A percentile compares a stretch with the other conserved stretches of the same genome.
Conservation (phyloP, 1,284 basidiomycete genomes). For the Naganishia liquefaciens region DNA sequence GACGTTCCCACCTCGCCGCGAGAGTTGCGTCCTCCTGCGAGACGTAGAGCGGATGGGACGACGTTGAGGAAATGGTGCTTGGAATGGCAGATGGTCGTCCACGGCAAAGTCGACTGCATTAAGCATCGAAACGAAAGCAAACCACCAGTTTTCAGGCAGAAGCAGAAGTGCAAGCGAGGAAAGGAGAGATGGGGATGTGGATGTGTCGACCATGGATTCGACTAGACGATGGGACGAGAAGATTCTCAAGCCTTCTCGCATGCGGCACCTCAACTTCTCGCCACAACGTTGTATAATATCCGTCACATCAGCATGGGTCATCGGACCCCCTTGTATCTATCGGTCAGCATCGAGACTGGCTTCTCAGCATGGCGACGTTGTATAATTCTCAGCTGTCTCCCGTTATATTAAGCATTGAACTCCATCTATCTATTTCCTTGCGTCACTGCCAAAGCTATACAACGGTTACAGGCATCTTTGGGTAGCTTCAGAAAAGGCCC, state of each 20-base stretch:
- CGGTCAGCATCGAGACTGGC: not conserved
- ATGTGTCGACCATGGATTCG: slow-evolving; percentile 14
- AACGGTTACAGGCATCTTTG: not conserved
- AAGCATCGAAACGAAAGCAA: slow-evolving; percentile 22
- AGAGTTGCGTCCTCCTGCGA: slow-evolving; percentile 18
- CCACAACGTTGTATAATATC: not conserved
- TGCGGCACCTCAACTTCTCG: no score
- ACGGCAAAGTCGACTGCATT: slow-evolving; percentile 20
- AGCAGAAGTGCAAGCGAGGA: slow-evolving; percentile 3
- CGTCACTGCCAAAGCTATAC: no score
- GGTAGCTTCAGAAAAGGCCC: slow-evolving; percentile 6
- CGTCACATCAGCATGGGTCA: not conserved
- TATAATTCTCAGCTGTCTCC: no score
- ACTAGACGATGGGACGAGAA: not conserved
- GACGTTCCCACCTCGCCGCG: slow-evolving; percentile 6
- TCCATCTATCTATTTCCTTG: no score
- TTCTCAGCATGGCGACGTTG: not conserved
- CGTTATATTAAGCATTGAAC: no score
- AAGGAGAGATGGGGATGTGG: slow-evolving; percentile 25
- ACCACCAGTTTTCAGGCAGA: slow-evolving; percentile 4
- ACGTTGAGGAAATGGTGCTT: slow-evolving; percentile 25
- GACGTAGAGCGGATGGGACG: slow-evolving; percentile 22
- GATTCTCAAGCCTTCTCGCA: not conserved
- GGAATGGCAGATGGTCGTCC: slow-evolving; percentile 26
- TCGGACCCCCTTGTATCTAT: not conserved